A percentile compares a stretch with the other conserved stretches of the same genome.
These are phyloP conservation scores for Cyberlindnera lachancei DNA, from an alignment of 805 yeast genomes.

Conservation along the genomic window DNA sequence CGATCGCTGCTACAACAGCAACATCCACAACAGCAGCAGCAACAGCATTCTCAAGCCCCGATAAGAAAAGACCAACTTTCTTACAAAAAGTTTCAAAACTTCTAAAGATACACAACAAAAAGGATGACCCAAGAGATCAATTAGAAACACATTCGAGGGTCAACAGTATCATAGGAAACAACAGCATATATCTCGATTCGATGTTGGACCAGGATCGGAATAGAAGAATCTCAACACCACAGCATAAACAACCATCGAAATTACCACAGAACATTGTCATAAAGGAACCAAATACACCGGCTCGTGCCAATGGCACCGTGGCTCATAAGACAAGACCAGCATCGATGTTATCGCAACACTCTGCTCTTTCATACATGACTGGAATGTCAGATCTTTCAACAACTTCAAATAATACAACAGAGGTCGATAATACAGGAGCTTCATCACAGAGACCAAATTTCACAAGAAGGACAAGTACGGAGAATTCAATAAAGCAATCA, in stretches of 20 bases:
- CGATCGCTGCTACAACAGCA: not conserved
- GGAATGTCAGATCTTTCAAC: constrained; percentile 44
- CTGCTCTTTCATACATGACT: constrained; percentile 39
- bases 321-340: constrained; percentile 32
- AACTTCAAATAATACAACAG: constrained; percentile 16
- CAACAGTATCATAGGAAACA: not conserved
- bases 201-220: not conserved
- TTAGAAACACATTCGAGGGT: not conserved
- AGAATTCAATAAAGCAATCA: constrained; percentile 19
- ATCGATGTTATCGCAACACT: constrained; percentile 44
- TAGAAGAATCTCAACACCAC: not conserved
- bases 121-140: constrained; percentile 4
- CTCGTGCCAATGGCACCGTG: constrained; percentile 3
- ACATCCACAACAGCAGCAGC: no score
- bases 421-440: constrained; percentile 8
- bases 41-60: no score
- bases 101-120: constrained; percentile 23
- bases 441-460: constrained; percentile 14
- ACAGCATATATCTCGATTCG: not conserved
- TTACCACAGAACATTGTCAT: constrained; percentile 16
- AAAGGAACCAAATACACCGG: constrained; percentile 25
- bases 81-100: constrained; percentile 27
- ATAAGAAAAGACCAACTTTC: constrained; percentile 24
- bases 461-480: constrained; percentile 16
- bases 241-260: constrained; percentile 3